Evolutionary conservation across 2,329 filamentous ascomycete genomes (phyloP).

Genomic region (Colletotrichum sojae): DNA sequence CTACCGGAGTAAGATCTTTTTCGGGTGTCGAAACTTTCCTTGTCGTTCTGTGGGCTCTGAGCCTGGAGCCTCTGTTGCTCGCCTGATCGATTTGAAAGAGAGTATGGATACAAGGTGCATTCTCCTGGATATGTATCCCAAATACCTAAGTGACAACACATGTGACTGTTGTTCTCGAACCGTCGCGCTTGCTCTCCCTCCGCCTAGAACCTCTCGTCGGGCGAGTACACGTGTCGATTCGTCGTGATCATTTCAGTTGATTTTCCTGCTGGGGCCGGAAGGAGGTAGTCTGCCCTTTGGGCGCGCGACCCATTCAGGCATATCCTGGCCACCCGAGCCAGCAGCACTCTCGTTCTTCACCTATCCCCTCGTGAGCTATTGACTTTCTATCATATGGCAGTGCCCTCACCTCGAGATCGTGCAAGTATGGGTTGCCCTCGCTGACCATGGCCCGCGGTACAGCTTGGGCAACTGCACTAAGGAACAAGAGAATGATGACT

Average conservation of each 20-base stretch:
- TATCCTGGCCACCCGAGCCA: not conserved
- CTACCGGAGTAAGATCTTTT: too few relatives aligned
- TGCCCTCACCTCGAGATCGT: constrained; percentile 1
- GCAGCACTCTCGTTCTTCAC: constrained; percentile 2
- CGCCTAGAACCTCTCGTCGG: too few relatives aligned
- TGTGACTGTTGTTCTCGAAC: too few relatives aligned
- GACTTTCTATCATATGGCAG: not conserved
- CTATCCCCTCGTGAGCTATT: not conserved
- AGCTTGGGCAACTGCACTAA: constrained; percentile 7
- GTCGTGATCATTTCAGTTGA: not conserved
- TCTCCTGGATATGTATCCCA: too few relatives aligned
- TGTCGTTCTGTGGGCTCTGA: too few relatives aligned
- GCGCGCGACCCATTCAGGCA: constrained; percentile 6
- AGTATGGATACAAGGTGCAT: too few relatives aligned
- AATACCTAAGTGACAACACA: too few relatives aligned
- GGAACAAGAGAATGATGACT: not conserved
- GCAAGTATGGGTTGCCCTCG: not conserved
- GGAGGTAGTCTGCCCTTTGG: not conserved
- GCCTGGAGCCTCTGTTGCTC: too few relatives aligned
- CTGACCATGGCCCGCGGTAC: constrained; percentile 10
- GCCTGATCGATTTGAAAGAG: too few relatives aligned
- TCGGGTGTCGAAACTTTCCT: too few relatives aligned
- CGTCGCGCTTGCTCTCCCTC: too few relatives aligned
- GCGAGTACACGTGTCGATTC: too few relatives aligned
- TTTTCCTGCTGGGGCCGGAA: not conserved